Base-by-base conservation (phyloP, 129 eudicot species). In the Centaurea solstitialis region DNA sequence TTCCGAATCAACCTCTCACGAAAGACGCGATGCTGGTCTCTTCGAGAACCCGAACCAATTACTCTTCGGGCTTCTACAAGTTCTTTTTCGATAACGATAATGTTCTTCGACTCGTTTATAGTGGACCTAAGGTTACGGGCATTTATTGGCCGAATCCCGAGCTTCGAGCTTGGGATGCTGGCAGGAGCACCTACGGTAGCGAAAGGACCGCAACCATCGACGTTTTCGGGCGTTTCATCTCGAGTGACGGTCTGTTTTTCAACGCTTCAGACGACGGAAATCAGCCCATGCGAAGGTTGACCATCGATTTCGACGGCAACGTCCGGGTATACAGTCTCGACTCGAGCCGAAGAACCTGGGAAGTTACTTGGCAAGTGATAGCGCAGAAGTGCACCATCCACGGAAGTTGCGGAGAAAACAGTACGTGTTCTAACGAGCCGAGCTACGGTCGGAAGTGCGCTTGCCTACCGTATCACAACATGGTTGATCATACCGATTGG, bases 251-350 rank as follows among this genome's bases (percentile, higher is more conserved):
- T 6, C 33, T 80, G 33, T n/a, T 70, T 4, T 86, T 90, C 50
- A 47, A 4, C 3, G 12, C 92, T 9, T 17, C 86, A 4, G 94
- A 88, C 80, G 64, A 76, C 68, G 91, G 93, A 13, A 10, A 38
- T 24, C 78, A 50, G 39, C 28, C 38, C 77, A 74, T 40, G 59
- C 79, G 94, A 79, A 57, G 94, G 66, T 69, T 86, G 66, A 77
- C 85, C 59, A 74, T 88, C n/a, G 94, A 90, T 73, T 1, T 72
- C 20, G 94, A 90, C 73, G 94, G 92, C 3, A 90, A 88, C 43
- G 57, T 86, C 21, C 40, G 90, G 45, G 71, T 88, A 1, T 88
- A 88, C 76, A 90, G 89, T 61, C 75, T 84, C 7, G 75, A 78
- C 13, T 50, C 76, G 5, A 13, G 35, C 9, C 28, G 7, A 3